Evolutionary conservation across 2,329 filamentous ascomycete species (phyloP).

Genomic region (Penicillium occitanis): DNA sequence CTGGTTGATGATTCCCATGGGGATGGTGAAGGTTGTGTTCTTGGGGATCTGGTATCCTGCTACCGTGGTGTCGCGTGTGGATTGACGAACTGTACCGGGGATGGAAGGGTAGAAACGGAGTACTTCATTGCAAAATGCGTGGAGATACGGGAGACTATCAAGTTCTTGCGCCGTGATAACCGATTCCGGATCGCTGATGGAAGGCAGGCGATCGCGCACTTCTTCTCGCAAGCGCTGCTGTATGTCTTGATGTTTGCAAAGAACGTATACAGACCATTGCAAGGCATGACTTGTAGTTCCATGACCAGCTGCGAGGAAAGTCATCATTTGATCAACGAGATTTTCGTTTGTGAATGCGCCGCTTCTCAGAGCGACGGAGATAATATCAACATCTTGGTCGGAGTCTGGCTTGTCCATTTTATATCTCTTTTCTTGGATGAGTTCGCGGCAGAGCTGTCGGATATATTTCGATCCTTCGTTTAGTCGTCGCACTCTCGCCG

Average conservation of each 20-base stretch:
- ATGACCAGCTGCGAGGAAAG: conserved; percentile 78
- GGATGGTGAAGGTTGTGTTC: conserved; percentile 64
- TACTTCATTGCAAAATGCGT: conserved; percentile 75
- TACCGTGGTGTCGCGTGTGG: conserved; percentile 66
- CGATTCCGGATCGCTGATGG: conserved; percentile 34
- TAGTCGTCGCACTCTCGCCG: conserved; percentile 69
- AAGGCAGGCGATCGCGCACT: conserved; percentile 58
- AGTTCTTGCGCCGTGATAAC: conserved; percentile 63
- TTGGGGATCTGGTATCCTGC: conserved; percentile 65
- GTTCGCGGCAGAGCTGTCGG: conserved; percentile 63
- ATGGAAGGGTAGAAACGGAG: conserved; percentile 73
- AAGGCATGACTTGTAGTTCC: conserved; percentile 75
- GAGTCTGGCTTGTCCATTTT: conserved; percentile 40
- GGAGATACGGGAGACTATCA: conserved; percentile 74
- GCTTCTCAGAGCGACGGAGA: conserved; percentile 75
- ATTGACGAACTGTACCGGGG: conserved; percentile 66
- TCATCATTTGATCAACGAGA: conserved; percentile 87
- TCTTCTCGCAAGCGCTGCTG: conserved; percentile 70
- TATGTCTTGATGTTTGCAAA: conserved; percentile 64
- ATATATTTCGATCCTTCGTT: conserved; percentile 58
- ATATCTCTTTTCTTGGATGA: conserved; percentile 70
- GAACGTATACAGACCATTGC: conserved; percentile 71
- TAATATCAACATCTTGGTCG: conserved; percentile 61
- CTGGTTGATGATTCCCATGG: conserved; percentile 53
- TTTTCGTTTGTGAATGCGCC: conserved; percentile 75